These are phyloP conservation scores for Kalmusia sp. DNA, from an alignment of 2,329 filamentous ascomycete species.

Conservation along the genomic window DNA sequence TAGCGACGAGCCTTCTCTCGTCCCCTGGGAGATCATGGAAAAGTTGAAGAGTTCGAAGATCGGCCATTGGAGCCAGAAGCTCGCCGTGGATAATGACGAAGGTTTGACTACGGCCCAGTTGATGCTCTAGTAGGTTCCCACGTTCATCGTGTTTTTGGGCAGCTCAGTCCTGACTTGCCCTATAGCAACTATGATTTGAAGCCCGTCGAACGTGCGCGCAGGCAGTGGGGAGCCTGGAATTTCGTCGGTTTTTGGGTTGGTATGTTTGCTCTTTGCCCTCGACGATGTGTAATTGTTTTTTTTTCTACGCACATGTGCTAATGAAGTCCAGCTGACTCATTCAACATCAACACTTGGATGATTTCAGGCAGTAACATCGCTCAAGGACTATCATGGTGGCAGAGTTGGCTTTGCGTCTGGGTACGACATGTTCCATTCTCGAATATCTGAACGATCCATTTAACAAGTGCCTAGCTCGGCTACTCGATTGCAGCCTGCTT, in stretches of 20 bases:
- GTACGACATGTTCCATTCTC: slow-evolving; percentile 20
- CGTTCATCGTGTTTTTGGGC: slow-evolving; percentile 49
- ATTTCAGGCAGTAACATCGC: slow-evolving; percentile 85
- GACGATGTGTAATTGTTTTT: neutral
- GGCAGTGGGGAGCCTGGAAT: slow-evolving; percentile 87
- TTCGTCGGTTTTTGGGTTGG: slow-evolving; percentile 88
- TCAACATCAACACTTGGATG: slow-evolving; percentile 83
- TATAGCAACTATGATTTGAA: slow-evolving; percentile 18
- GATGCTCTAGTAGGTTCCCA: slow-evolving; percentile 88
- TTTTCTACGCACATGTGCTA: neutral
- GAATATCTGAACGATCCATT: neutral
- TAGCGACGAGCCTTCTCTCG: slow-evolving; percentile 21
- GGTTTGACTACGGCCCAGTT: slow-evolving; percentile 80
- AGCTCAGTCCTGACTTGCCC: neutral
- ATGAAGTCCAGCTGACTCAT: slow-evolving; percentile 46
- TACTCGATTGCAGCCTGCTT: slow-evolving; percentile 80
- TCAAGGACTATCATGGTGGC: slow-evolving; percentile 85
- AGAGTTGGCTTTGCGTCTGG: slow-evolving; percentile 80
- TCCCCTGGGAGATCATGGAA: slow-evolving; percentile 46
- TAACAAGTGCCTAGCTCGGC: slow-evolving; percentile 58
- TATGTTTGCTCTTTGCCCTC: slow-evolving; percentile 18
- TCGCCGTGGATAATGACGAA: slow-evolving; percentile 77
- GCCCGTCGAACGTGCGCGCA: slow-evolving; percentile 74
- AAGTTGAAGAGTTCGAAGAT: slow-evolving; percentile 48
- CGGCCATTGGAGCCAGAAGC: slow-evolving; percentile 58